A percentile compares a stretch with the other conserved stretches of the same genome.
Conservation (phyloP, 441 rosid genomes). For the Viola pubescens region DNA sequence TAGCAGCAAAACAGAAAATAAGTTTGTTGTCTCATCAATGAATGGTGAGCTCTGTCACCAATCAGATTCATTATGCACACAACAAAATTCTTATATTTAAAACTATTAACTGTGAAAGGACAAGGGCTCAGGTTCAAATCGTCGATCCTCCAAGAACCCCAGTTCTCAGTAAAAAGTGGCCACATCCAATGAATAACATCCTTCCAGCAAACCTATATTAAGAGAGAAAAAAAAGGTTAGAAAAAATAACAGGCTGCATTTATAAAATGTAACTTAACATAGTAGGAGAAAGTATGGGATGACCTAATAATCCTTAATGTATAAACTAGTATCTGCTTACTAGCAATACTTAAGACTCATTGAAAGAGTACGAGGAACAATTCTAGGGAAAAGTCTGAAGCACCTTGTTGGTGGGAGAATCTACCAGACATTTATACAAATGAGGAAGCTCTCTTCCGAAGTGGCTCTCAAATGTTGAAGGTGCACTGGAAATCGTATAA, state of each 20-base stretch:
- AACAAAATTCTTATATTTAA: conserved; percentile 12
- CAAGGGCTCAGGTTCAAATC: conserved; percentile 66
- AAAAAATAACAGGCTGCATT: neutral
- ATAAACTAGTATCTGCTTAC: neutral
- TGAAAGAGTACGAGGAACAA: neutral
- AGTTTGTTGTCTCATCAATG: neutral
- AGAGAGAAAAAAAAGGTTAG: neutral
- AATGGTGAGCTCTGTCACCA: no score
- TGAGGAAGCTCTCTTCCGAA: conserved; percentile 56
- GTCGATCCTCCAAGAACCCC: conserved; percentile 84
- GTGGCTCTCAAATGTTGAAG: conserved; percentile 60
- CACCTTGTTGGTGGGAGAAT: conserved; percentile 67
- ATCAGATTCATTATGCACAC: conserved; percentile 1
- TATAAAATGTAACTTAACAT: conserved; percentile 4
- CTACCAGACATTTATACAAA: conserved; percentile 58
- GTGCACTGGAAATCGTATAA: conserved; percentile 42
- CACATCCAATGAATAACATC: conserved; percentile 97
- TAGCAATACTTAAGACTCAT: neutral
- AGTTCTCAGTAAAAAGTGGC: conserved; percentile 77
- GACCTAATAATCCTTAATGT: neutral
- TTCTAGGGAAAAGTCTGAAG: conserved; percentile 3
- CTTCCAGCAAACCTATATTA: conserved; percentile 70
- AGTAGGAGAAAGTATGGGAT: neutral
- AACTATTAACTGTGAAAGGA: conserved; percentile 68
- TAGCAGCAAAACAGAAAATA: conserved; percentile 1